Conservation (phyloP, 805 yeast genomes). For the Zygosaccharomyces bisporus region DNA sequence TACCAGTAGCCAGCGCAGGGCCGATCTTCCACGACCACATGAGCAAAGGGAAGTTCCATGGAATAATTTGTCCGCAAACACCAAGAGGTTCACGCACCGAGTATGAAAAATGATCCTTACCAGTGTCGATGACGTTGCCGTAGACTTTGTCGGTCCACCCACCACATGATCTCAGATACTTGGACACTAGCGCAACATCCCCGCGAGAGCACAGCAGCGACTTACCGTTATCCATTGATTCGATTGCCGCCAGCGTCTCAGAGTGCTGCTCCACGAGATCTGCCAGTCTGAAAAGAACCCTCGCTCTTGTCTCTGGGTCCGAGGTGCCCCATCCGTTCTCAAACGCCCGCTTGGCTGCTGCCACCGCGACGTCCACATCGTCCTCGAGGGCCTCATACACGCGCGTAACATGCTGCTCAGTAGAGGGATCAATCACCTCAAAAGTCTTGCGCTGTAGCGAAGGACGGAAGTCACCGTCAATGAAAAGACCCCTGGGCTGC, state of each 20-base stretch:
- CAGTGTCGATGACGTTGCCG: conserved; percentile 60
- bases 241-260: conserved; percentile 74
- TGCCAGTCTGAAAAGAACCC: conserved; percentile 64
- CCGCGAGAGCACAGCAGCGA: conserved; percentile 67
- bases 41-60: conserved; percentile 91
- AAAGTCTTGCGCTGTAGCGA: conserved; percentile 59
- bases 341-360: conserved; percentile 79
- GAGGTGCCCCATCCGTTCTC: conserved; percentile 63
- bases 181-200: conserved; percentile 68
- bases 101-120: conserved; percentile 57
- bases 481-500: conserved; percentile 78
- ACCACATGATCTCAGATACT: conserved; percentile 77
- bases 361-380: conserved; percentile 80
- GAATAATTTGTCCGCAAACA: conserved; percentile 84
- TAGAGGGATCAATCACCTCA: conserved; percentile 61
- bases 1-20: conserved; percentile 83
- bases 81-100: conserved; percentile 81
- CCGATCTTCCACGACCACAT: conserved; percentile 87
- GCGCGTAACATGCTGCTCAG: conserved; percentile 64
- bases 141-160: conserved; percentile 72
- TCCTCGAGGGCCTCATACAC: conserved; percentile 65
- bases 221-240: conserved; percentile 88
- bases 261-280: conserved; percentile 71
- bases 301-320: conserved; percentile 65
- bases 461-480: conserved; percentile 65